phyloP scores from a whole-genome alignment of 169 alveolate genomes.

The Plasmodium vivax region DNA sequence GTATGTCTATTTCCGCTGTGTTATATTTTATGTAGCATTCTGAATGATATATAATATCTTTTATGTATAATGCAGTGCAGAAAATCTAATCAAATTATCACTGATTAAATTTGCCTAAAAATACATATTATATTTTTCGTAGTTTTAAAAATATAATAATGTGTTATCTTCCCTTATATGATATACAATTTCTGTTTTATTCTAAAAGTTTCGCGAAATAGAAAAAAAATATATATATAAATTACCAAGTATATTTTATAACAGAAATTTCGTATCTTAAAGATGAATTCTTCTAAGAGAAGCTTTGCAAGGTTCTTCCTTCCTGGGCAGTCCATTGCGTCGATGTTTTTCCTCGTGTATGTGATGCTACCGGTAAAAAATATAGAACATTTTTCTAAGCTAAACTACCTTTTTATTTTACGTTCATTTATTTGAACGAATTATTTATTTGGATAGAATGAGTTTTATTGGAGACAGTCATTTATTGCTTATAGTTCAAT shows the following conservation, averaged over 20 bases:
- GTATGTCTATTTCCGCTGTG: background rate
- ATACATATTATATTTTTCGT: background rate
- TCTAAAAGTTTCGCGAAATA: background rate
- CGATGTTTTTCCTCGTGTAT: background rate
- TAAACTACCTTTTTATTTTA: background rate
- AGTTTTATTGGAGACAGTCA: background rate
- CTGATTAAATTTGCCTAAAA: background rate
- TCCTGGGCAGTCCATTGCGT: background rate
- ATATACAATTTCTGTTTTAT: background rate
- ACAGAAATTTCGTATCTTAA: background rate
- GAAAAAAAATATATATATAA: too few relatives aligned
- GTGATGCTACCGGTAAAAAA: conserved; percentile 12
- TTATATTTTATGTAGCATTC: background rate
- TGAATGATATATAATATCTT: background rate
- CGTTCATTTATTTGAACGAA: background rate
- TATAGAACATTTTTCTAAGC: background rate
- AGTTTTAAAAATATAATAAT: too few relatives aligned
- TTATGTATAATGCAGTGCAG: background rate
- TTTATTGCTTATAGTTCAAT: background rate
- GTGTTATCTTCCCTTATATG: background rate
- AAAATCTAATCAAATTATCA: too few relatives aligned
- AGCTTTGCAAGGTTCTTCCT: background rate
- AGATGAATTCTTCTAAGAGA: background rate
- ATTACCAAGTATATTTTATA: background rate
- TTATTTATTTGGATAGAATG: background rate